A percentile compares a stretch with the other conserved stretches of the same genome.
Evolutionary conservation across 345 rosid species (phyloP).

Genomic region (Eucalyptus sp.): DNA sequence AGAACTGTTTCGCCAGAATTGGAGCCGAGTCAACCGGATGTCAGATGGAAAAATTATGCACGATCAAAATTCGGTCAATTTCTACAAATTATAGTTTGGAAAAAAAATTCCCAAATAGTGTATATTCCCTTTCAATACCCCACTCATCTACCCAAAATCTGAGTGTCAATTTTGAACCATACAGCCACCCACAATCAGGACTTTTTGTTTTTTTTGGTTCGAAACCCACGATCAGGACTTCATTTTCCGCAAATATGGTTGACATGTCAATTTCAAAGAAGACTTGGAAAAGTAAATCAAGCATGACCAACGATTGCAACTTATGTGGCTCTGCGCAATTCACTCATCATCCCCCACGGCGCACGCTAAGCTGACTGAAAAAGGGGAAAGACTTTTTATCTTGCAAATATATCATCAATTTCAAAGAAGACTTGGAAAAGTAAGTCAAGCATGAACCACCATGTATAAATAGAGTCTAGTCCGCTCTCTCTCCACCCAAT

Average conservation of each 20-base stretch:
- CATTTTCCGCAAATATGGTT: not conserved
- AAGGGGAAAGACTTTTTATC: not conserved
- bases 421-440: too few relatives aligned
- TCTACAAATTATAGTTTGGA: not conserved
- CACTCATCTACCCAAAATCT: not conserved
- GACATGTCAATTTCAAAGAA: not conserved
- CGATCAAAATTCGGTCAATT: not conserved
- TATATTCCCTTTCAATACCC: not conserved
- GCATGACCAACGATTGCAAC: not conserved
- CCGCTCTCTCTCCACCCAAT: too few relatives aligned
- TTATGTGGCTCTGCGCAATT: not conserved
- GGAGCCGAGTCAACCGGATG: not conserved
- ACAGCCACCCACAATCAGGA: not conserved
- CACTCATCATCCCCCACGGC: not conserved
- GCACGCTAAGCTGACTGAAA: not conserved
- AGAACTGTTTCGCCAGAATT: not conserved
- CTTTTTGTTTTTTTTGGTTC: rapidly evolving
- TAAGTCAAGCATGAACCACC: too few relatives aligned
- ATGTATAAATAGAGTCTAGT: too few relatives aligned
- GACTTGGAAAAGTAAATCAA: not conserved
- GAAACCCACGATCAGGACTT: not conserved
- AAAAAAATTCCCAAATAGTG: not conserved
- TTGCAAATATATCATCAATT: not conserved
- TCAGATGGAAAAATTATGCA: not conserved
- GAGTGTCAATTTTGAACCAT: not conserved